Base-by-base conservation (phyloP, 768 basidiomycete species). In the Pleurotus giganteus region DNA sequence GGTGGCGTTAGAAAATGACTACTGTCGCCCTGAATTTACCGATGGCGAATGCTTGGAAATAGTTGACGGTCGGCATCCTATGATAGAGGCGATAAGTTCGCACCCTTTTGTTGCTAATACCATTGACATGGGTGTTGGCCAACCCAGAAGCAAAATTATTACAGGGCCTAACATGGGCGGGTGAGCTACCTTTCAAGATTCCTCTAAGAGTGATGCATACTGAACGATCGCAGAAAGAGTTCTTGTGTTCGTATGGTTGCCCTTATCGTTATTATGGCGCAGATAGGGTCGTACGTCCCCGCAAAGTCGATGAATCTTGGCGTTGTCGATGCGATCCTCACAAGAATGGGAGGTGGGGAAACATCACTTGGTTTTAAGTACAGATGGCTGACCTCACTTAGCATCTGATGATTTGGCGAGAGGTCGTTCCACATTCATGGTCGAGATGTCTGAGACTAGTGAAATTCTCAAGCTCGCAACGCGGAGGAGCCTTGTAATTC, bases 351-450 rank as follows among this genome's bases (percentile, higher is more conserved):
- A 56, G 89, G 89, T 88, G 61, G 47, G 83, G 59, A 19, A 4
- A 23, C 21, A 3, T 4, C 19, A 11, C 44, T 24, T 34, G 21
- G 39, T n/a, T 23, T 46, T 37, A 31, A 44, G 36, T 55, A 41
- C 37, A 42, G 29, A 49, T 46, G 27, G 39, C 44, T 13, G 12
- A 39, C 23, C 31, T 47, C 44, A 60, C 36, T 60, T 32, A 88
- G 96, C 96, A 0, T 88, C 85, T 8, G 96, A 98, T 65, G 93
- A 97, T 59, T 69, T 98, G 23, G 81, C 85, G 4, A 80, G 88
- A 34, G 94, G 94, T 0, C 83, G 91, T 6, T 96, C 94, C 0
- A 98, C 91, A 0, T 97, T 98, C 67, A 97, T 97, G 95, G 91
- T 98, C 2, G 96, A 99, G 69, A 87, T 98, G 78, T 79, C 88